Conservation (phyloP, 2,329 filamentous ascomycete genomes). For the Verticillium longisporum region DNA sequence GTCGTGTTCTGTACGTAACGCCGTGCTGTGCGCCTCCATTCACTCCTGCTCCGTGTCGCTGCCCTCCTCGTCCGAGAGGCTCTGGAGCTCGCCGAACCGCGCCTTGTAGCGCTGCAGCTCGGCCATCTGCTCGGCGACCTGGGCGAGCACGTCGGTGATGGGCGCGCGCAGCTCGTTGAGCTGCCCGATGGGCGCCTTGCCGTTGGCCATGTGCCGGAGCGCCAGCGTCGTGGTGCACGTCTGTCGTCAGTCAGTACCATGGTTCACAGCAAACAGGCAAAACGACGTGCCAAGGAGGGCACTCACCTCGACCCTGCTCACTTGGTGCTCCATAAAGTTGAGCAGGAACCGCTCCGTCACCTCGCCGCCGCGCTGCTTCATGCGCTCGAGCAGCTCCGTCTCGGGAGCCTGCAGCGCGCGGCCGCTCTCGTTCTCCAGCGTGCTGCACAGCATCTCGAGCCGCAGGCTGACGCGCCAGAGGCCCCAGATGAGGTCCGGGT, state of each 20-base stretch:
- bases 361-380: constrained; percentile 65
- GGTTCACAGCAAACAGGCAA: neutral
- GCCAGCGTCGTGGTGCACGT: constrained; percentile 74
- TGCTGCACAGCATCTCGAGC: constrained; percentile 87
- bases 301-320: constrained; percentile 89
- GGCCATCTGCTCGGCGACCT: constrained; percentile 52
- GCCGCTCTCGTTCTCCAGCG: constrained; percentile 65
- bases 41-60: constrained; percentile 23
- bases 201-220: constrained; percentile 71
- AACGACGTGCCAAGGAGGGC: neutral
- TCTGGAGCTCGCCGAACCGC: constrained; percentile 38
- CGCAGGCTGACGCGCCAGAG: constrained; percentile 85
- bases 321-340: constrained; percentile 89
- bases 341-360: constrained; percentile 83
- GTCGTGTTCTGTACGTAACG: too few relatives aligned
- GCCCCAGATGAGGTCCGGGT: constrained; percentile 80
- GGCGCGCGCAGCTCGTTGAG: constrained; percentile 71
- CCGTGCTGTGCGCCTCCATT: neutral
- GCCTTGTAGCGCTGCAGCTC: constrained; percentile 58
- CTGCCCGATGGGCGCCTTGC: constrained; percentile 52
- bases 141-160: constrained; percentile 64
- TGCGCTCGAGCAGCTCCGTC: constrained; percentile 69
- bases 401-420: constrained; percentile 69
- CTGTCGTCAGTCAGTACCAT: constrained; percentile 33
- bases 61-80: constrained; percentile 20